Evolutionary conservation across 495 filamentous ascomycete species (phyloP).

Genomic region (Pseudomonodictys pantanalensis): DNA sequence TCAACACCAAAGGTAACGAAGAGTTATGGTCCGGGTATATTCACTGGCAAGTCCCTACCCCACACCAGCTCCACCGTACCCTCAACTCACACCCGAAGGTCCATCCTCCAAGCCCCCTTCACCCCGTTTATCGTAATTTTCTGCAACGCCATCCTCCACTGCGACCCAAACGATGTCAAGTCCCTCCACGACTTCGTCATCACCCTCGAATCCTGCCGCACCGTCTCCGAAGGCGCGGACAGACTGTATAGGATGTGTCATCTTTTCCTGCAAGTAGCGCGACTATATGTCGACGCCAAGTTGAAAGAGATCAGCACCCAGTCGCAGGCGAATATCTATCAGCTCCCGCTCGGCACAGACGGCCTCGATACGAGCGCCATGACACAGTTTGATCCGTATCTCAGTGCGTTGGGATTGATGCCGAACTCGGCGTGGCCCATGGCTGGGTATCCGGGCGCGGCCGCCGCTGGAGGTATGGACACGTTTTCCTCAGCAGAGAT

Average conservation of each 20-base stretch:
- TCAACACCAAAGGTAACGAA: constrained; percentile 46
- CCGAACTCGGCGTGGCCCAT: constrained; percentile 37
- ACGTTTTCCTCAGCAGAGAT: neutral
- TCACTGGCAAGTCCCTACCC: constrained; percentile 52
- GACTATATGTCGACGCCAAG: constrained; percentile 59
- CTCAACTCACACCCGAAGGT: constrained; percentile 44
- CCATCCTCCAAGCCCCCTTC: constrained; percentile 63
- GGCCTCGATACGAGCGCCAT: constrained; percentile 50
- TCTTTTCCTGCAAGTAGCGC: constrained; percentile 59
- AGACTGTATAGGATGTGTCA: constrained; percentile 61
- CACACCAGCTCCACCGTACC: neutral
- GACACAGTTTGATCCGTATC: constrained; percentile 62
- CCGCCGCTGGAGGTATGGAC: neutral
- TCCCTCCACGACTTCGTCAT: constrained; percentile 56
- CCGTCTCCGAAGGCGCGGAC: constrained; percentile 54
- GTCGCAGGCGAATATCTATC: constrained; percentile 57
- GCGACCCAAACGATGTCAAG: constrained; percentile 46
- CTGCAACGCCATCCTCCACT: constrained; percentile 60
- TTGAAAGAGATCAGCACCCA: too few relatives aligned
- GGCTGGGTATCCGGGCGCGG: neutral
- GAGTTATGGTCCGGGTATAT: constrained; percentile 56
- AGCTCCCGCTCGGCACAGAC: constrained; percentile 54
- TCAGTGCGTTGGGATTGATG: constrained; percentile 62
- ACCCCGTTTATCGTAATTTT: constrained; percentile 69
- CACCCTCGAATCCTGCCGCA: constrained; percentile 52